phyloP scores from a whole-genome alignment of 2,329 filamentous ascomycete genomes.

The Colletotrichum tanaceti region DNA sequence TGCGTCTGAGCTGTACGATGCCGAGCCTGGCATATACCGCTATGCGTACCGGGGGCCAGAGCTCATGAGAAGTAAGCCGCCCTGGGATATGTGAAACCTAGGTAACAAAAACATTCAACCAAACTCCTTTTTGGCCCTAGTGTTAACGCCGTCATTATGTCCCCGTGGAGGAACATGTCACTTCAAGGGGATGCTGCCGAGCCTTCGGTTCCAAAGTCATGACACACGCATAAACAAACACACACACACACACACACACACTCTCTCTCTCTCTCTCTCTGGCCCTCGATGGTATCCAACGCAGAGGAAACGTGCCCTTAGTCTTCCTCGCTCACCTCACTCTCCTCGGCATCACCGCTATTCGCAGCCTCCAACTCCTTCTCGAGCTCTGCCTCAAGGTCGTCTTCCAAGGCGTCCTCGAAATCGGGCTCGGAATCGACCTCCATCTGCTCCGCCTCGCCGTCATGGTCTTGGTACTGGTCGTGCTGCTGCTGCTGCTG shows the following conservation, averaged over 20 bases:
- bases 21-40: conserved; percentile 28
- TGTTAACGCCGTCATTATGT: conserved; percentile 35
- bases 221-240: background rate
- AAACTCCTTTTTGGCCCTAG: conserved; percentile 27
- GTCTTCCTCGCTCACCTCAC: conserved; percentile 75
- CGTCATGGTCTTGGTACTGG: conserved; percentile 43
- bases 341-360: conserved; percentile 66
- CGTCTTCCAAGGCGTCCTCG: conserved; percentile 60
- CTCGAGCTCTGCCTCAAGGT: conserved; percentile 68
- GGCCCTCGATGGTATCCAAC: too few relatives aligned
- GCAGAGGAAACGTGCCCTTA: conserved; percentile 46
- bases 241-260: background rate
- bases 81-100: background rate
- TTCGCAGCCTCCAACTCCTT: conserved; percentile 58
- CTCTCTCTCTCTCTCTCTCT: background rate
- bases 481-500: conserved; percentile 44
- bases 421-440: conserved; percentile 46
- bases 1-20: conserved; percentile 5
- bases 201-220: background rate
- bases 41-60: conserved; percentile 3
- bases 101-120: background rate
- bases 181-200: background rate
- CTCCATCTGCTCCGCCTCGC: conserved; percentile 45
- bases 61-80: background rate
- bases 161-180: conserved; percentile 1